Evolutionary conservation across 768 basidiomycete species (phyloP).

Genomic region (Termitomyces sp.): DNA sequence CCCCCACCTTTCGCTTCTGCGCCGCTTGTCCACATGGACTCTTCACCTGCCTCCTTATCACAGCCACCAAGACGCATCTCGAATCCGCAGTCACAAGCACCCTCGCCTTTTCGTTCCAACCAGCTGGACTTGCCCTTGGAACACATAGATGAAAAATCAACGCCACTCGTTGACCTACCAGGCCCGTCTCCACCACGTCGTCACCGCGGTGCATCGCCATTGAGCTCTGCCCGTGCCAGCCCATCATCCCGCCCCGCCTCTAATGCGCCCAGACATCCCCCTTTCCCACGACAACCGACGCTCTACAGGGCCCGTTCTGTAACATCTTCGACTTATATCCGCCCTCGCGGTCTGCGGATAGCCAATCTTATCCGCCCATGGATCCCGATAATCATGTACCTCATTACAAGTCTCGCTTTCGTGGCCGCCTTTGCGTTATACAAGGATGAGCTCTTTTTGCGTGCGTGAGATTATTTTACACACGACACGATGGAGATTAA

Average conservation of each 20-base stretch:
- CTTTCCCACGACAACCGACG: constrained; percentile 14
- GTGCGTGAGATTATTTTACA: constrained; percentile 51
- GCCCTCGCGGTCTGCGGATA: constrained; percentile 48
- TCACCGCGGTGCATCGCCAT: constrained; percentile 3
- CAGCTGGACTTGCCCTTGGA: constrained; percentile 15
- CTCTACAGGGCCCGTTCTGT: constrained; percentile 13
- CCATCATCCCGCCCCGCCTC: constrained; percentile 1
- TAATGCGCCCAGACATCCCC: constrained; percentile 8
- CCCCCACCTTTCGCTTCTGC: constrained; percentile 22
- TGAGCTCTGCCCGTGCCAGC: constrained; percentile 1
- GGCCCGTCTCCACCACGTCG: constrained; percentile 6
- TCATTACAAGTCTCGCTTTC: constrained; percentile 70
- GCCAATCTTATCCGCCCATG: constrained; percentile 62
- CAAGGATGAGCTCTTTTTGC: constrained; percentile 74
- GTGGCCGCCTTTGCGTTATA: constrained; percentile 79
- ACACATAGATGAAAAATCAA: constrained; percentile 22
- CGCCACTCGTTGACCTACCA: constrained; percentile 19
- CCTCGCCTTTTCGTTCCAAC: constrained; percentile 29
- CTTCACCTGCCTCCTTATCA: constrained; percentile 22
- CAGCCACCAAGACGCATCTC: constrained; percentile 20
- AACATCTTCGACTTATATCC: constrained; percentile 27
- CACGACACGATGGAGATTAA: not conserved
- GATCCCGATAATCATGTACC: constrained; percentile 75
- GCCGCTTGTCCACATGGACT: constrained; percentile 23
- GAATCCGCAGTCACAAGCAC: constrained; percentile 20